Conservation (phyloP, 805 yeast species). For the Kurtzmaniella cleridarum region DNA sequence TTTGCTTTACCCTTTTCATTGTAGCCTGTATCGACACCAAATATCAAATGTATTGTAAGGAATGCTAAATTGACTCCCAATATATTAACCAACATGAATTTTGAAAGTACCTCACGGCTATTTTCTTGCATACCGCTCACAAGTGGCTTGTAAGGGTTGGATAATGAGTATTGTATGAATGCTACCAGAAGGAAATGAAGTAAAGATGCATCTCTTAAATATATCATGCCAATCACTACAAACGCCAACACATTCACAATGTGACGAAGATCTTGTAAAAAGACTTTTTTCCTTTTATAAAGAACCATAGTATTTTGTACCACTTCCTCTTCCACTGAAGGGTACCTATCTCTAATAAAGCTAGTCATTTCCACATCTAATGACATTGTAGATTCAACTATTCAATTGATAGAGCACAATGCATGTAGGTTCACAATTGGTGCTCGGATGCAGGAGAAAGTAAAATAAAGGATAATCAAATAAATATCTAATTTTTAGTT, state of each 20-base stretch:
- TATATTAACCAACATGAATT: constrained; percentile 20
- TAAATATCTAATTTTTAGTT: no score
- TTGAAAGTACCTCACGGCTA: constrained; percentile 18
- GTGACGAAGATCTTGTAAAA: constrained; percentile 29
- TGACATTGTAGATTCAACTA: constrained; percentile 1
- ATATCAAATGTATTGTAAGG: constrained; percentile 21
- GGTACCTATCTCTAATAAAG: constrained; percentile 18
- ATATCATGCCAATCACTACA: constrained; percentile 30
- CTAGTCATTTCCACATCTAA: background rate
- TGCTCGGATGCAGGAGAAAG: no score
- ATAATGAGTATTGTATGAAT: constrained; percentile 21
- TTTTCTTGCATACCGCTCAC: constrained; percentile 18
- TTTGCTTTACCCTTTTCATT: background rate
- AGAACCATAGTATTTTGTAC: constrained; percentile 35
- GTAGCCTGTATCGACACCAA: constrained; percentile 16
- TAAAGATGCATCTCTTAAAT: constrained; percentile 38
- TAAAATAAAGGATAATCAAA: no score
- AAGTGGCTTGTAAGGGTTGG: constrained; percentile 20
- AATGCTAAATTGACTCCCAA: constrained; percentile 18
- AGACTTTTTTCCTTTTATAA: constrained; percentile 38
- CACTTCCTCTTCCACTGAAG: constrained; percentile 34
- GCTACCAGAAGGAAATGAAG: constrained; percentile 22
- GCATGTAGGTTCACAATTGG: no score
- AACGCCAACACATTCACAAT: constrained; percentile 31
- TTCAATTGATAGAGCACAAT: constrained; percentile 1